Percentiles rank a stretch among this genome's conserved stretches.
Evolutionary conservation across 495 filamentous ascomycete species (phyloP).

Genomic region (Xylona heveae): DNA sequence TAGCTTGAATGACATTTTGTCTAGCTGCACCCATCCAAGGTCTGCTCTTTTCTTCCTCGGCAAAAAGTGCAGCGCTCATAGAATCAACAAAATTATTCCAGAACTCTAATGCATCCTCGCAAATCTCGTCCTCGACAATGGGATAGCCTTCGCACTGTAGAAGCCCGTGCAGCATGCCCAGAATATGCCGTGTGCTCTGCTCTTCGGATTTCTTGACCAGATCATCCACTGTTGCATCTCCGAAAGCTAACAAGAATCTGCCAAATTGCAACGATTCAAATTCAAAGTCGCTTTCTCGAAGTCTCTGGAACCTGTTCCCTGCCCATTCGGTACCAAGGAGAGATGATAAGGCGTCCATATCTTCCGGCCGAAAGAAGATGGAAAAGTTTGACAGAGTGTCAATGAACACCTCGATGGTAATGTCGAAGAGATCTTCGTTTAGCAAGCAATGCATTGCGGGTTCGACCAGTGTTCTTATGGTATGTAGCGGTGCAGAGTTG

Average conservation of each 20-base stretch:
- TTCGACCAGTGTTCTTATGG: constrained; percentile 31
- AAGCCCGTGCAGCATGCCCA: constrained; percentile 34
- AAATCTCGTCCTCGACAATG: constrained; percentile 56
- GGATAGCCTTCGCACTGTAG: constrained; percentile 51
- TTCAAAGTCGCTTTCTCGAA: constrained; percentile 38
- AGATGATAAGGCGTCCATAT: constrained; percentile 29
- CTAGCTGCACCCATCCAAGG: constrained; percentile 17
- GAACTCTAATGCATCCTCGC: constrained; percentile 59
- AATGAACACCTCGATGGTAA: constrained; percentile 38
- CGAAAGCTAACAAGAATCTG: constrained; percentile 47
- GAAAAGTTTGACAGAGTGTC: constrained; percentile 44
- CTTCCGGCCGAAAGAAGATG: constrained; percentile 31
- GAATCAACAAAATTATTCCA: constrained; percentile 55
- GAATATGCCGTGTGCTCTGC: constrained; percentile 16
- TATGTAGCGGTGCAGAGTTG: constrained; percentile 25
- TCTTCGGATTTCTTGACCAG: constrained; percentile 17
- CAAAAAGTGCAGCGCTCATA: constrained; percentile 18
- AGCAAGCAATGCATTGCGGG: constrained; percentile 33
- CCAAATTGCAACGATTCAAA: constrained; percentile 47
- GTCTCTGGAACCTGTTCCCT: constrained; percentile 23
- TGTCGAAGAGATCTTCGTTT: constrained; percentile 29
- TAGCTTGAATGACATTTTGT: constrained; percentile 26
- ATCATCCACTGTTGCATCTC: constrained; percentile 32
- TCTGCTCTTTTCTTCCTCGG: constrained; percentile 14
- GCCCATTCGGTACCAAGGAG: constrained; percentile 36